Conservation (phyloP, 2,329 filamentous ascomycete genomes). For the Davidsoniella virescens region DNA sequence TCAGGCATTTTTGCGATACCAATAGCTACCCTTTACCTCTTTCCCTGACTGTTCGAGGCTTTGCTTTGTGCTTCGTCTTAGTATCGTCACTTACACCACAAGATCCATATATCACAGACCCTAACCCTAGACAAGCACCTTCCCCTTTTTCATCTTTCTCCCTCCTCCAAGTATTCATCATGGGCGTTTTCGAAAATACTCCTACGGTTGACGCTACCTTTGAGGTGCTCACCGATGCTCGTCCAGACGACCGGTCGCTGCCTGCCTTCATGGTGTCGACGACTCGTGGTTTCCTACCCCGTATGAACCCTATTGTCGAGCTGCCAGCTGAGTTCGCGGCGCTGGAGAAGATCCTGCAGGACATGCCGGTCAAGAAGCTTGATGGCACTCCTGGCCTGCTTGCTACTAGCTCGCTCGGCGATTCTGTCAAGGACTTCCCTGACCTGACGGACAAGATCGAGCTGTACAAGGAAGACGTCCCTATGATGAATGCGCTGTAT, state of each 20-base stretch:
- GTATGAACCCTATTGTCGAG: constrained; percentile 41
- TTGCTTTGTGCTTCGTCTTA: constrained; percentile 11
- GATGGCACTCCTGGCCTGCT: constrained; percentile 64
- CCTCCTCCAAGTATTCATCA: constrained; percentile 8
- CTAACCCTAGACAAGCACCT: not conserved
- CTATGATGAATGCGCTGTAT: constrained; percentile 71
- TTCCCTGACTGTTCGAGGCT: constrained; percentile 12
- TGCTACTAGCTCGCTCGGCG: constrained; percentile 56
- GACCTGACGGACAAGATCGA: constrained; percentile 62
- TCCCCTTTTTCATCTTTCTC: not conserved
- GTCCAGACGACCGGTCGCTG: constrained; percentile 43
- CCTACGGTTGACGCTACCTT: constrained; percentile 26
- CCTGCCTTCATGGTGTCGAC: constrained; percentile 69
- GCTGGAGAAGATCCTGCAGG: constrained; percentile 54
- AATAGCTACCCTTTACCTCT: constrained; percentile 14
- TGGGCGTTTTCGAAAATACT: constrained; percentile 8
- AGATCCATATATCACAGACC: constrained; percentile 1
- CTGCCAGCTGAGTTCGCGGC: constrained; percentile 60
- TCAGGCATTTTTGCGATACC: not conserved
- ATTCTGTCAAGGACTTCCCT: constrained; percentile 57
- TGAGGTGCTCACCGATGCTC: constrained; percentile 45
- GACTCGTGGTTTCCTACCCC: constrained; percentile 56
- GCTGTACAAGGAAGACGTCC: constrained; percentile 55
- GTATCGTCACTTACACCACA: constrained; percentile 11
- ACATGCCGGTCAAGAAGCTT: constrained; percentile 63